These are phyloP conservation scores for Colletotrichum musae DNA, from an alignment of 2,329 filamentous ascomycete species.

Conservation along the genomic window DNA sequence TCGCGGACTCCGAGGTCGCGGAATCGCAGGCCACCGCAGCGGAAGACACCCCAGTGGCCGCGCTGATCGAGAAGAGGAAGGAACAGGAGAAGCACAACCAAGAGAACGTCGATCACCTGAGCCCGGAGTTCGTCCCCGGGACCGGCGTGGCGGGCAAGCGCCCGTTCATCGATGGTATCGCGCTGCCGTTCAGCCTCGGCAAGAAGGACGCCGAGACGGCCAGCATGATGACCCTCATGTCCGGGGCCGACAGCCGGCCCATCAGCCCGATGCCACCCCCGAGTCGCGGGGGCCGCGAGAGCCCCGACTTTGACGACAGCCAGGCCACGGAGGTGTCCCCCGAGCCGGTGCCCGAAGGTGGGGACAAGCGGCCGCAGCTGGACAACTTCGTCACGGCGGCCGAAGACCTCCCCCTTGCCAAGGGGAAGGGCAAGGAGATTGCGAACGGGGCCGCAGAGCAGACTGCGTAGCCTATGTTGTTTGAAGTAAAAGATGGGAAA, in stretches of 20 bases:
- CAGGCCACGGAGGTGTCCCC: conserved; percentile 16
- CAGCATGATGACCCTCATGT: conserved; percentile 78
- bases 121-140: conserved; percentile 58
- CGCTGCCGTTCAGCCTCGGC: conserved; percentile 80
- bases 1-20: conserved; percentile 40
- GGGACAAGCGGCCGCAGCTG: conserved; percentile 55
- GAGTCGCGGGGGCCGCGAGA: conserved; percentile 1
- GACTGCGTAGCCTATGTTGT: conserved; percentile 1
- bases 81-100: conserved; percentile 49
- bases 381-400: conserved; percentile 71
- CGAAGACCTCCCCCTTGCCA: conserved; percentile 55
- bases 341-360: conserved; percentile 1
- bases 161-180: conserved; percentile 77
- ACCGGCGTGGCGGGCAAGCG: conserved; percentile 72
- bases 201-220: conserved; percentile 73
- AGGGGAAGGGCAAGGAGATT: conserved; percentile 36
- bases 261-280: conserved; percentile 48
- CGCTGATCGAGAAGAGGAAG: conserved; percentile 59
- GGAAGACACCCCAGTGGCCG: conserved; percentile 59
- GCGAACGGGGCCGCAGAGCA: conserved; percentile 1
- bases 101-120: conserved; percentile 55
- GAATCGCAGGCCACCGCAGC: conserved; percentile 44
- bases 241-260: conserved; percentile 54
- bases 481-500: background rate
- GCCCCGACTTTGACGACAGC: background rate